Conservation (phyloP, 1,284 basidiomycete species). For the Marasmius oreades region DNA sequence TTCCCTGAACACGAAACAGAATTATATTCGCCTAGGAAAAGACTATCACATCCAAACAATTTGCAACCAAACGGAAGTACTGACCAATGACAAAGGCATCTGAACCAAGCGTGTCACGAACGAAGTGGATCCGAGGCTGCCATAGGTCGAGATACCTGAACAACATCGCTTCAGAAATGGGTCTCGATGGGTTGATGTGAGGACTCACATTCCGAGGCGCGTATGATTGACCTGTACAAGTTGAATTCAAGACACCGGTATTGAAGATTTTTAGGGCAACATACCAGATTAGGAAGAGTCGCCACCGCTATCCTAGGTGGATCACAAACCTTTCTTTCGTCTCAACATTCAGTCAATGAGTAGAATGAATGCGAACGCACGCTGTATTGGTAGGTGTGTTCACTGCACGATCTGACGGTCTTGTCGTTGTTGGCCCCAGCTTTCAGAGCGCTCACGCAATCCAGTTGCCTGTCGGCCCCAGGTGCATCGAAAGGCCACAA, state of each 20-base stretch:
- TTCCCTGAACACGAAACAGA: conserved; percentile 49
- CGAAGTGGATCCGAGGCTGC: conserved; percentile 45
- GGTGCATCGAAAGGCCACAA: conserved; percentile 44
- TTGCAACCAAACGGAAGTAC: not conserved
- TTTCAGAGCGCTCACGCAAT: conserved; percentile 43
- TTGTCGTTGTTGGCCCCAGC: conserved; percentile 37
- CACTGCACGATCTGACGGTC: conserved; percentile 42
- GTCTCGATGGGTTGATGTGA: not conserved
- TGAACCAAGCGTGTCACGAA: conserved; percentile 40
- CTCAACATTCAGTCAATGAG: not conserved
- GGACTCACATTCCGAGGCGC: conserved; percentile 40
- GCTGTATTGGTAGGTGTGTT: conserved; percentile 50
- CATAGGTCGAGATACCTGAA: conserved; percentile 47
- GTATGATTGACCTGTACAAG: conserved; percentile 44
- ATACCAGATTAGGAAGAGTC: conserved; percentile 44
- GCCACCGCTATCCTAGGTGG: conserved; percentile 39
- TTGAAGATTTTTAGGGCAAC: conserved; percentile 8
- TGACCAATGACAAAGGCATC: conserved; percentile 44
- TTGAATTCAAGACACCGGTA: not conserved
- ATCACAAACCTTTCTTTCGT: conserved; percentile 37
- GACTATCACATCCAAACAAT: not conserved
- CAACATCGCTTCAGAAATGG: not conserved
- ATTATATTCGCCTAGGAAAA: conserved; percentile 43
- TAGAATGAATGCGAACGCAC: conserved; percentile 24
- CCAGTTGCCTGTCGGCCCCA: conserved; percentile 38